A percentile compares a stretch with the other conserved stretches of the same genome.
Evolutionary conservation across 2,329 filamentous ascomycete genomes (phyloP).

Genomic region (Coniochaeta hoffmannii): DNA sequence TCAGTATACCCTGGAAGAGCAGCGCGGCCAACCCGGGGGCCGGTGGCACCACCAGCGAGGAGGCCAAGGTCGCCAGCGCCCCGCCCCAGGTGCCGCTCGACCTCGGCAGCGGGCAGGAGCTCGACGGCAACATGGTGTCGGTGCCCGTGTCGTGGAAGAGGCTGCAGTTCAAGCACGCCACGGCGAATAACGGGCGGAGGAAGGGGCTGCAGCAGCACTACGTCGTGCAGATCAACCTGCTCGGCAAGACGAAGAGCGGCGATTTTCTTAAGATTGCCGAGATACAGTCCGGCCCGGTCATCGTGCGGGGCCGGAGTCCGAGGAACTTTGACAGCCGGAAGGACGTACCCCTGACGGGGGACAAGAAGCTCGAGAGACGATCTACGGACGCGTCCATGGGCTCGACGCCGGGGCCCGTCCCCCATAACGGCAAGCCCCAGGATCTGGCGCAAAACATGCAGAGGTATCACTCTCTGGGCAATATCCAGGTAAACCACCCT

Average conservation of each 20-base stretch:
- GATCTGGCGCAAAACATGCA: slow-evolving; percentile 20
- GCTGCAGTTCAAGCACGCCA: slow-evolving; percentile 91
- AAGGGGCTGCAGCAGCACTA: slow-evolving; percentile 97
- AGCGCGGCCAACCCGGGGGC: slow-evolving; percentile 43
- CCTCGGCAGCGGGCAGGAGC: slow-evolving; percentile 51
- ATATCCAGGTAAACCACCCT: slow-evolving; percentile 21
- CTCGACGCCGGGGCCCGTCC: not conserved
- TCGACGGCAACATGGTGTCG: slow-evolving; percentile 71
- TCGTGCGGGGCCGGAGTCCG: slow-evolving; percentile 86
- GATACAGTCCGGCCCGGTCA: slow-evolving; percentile 85
- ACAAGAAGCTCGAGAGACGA: slow-evolving; percentile 38
- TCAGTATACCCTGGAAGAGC: slow-evolving; percentile 94
- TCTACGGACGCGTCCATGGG: slow-evolving; percentile 20
- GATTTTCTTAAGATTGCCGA: slow-evolving; percentile 72
- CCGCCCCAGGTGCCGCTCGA: slow-evolving; percentile 51
- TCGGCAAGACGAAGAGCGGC: slow-evolving; percentile 63
- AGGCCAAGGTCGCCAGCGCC: slow-evolving; percentile 38
- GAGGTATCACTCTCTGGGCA: slow-evolving; percentile 24
- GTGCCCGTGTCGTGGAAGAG: slow-evolving; percentile 90
- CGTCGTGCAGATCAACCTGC: slow-evolving; percentile 74
- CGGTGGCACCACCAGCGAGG: slow-evolving; percentile 28
- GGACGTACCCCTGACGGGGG: slow-evolving; percentile 65
- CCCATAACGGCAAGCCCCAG: slow-evolving; percentile 4
- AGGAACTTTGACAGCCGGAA: slow-evolving; percentile 90
- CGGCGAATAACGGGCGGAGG: slow-evolving; percentile 87